Conservation (phyloP, 345 rosid species). For the Populus deltoides region DNA sequence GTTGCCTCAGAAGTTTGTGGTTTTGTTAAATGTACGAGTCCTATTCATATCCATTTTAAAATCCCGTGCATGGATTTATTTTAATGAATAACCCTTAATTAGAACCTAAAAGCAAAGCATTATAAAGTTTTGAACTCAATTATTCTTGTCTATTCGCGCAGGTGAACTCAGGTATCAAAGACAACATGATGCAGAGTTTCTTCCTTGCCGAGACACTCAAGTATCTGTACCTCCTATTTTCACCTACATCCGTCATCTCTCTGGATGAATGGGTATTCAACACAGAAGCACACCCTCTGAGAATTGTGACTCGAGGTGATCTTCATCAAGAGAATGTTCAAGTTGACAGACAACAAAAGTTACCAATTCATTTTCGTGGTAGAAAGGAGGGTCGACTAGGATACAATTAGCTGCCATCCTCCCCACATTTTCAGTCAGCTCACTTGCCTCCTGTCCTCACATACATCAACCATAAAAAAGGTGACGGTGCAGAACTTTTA, state of each 20-base stretch:
- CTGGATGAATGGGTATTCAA: slow-evolving; percentile 95
- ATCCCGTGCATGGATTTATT: neutral
- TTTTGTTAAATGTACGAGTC: neutral
- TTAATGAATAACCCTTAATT: neutral
- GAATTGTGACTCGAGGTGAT: slow-evolving; percentile 38
- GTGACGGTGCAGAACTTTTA: no score
- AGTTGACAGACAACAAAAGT: neutral
- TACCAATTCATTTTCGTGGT: neutral
- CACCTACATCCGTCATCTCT: slow-evolving; percentile 75
- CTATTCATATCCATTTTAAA: neutral
- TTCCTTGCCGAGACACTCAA: slow-evolving; percentile 91
- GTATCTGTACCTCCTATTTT: slow-evolving; percentile 82
- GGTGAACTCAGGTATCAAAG: slow-evolving; percentile 81
- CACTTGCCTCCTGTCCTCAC: neutral
- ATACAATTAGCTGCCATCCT: neutral
- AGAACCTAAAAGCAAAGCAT: neutral
- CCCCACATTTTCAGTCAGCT: neutral
- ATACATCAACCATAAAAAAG: no score
- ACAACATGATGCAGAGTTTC: slow-evolving; percentile 97
- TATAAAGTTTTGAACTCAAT: neutral
- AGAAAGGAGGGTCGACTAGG: slow-evolving; percentile 10
- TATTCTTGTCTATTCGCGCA: slow-evolving; percentile 18
- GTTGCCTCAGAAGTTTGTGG: neutral
- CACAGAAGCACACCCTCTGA: slow-evolving; percentile 93
- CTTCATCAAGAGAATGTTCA: neutral